Evolutionary conservation across 2,329 filamentous ascomycete species (phyloP).

Genomic region (Paracoccidioides lutzii): DNA sequence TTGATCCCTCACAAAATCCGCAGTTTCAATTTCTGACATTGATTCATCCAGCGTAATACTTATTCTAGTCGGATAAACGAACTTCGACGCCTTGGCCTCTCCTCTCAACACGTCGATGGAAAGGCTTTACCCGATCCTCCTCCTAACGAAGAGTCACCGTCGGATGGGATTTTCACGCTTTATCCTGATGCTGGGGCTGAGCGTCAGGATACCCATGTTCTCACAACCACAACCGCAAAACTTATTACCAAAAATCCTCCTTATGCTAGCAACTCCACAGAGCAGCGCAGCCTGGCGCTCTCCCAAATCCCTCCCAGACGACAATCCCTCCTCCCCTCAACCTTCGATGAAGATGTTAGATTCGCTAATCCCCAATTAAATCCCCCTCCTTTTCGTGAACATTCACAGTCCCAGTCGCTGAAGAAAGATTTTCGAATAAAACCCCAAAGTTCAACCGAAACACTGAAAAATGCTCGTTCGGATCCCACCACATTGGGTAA

Average conservation of each 20-base stretch:
- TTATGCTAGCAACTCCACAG: constrained; percentile 13
- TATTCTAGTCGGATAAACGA: constrained; percentile 86
- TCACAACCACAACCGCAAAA: constrained; percentile 42
- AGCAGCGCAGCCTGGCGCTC: constrained; percentile 16
- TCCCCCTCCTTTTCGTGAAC: constrained; percentile 33
- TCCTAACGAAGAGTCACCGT: constrained; percentile 45
- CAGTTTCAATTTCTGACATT: not conserved
- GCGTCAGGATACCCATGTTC: constrained; percentile 26
- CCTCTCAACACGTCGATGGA: constrained; percentile 39
- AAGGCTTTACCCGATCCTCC: constrained; percentile 67
- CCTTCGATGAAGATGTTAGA: constrained; percentile 19
- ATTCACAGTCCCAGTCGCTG: constrained; percentile 15
- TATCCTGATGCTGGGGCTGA: constrained; percentile 18
- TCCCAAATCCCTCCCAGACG: constrained; percentile 24
- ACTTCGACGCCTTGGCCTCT: constrained; percentile 54
- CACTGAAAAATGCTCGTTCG: constrained; percentile 37
- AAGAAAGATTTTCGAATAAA: constrained; percentile 2
- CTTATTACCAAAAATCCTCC: constrained; percentile 36
- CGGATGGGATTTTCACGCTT: constrained; percentile 9
- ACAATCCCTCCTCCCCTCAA: constrained; percentile 28
- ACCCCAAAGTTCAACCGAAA: not conserved
- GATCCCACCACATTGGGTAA: constrained; percentile 59
- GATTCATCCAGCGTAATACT: constrained; percentile 54
- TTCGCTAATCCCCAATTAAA: constrained; percentile 20
- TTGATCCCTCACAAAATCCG: not conserved